These are phyloP conservation scores for Colletotrichum euphorbiae DNA, from an alignment of 2,329 filamentous ascomycete species.

Conservation along the genomic window DNA sequence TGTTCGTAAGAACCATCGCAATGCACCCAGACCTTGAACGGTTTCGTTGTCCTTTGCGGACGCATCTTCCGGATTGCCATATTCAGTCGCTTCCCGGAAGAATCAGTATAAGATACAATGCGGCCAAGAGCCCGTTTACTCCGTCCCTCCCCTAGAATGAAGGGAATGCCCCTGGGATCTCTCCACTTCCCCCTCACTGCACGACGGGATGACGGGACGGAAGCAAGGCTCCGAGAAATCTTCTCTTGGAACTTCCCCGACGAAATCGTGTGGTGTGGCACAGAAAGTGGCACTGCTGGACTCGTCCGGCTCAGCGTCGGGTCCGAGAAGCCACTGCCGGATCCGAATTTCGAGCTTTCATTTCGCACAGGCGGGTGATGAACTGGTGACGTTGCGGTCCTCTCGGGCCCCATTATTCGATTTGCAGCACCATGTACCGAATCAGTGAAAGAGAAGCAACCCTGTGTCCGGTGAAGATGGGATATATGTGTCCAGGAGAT, in stretches of 20 bases:
- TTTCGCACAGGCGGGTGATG: not conserved
- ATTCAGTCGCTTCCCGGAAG: slow-evolving; percentile 35
- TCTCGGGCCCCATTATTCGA: not conserved
- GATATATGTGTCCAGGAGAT: not conserved
- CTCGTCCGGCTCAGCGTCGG: too few species aligned
- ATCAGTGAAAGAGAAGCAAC: not conserved
- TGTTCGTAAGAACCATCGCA: slow-evolving; percentile 13
- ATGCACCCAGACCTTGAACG: slow-evolving; percentile 27
- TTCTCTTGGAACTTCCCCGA: slow-evolving; percentile 5
- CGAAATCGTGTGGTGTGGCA: too few species aligned
- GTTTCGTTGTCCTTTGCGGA: slow-evolving; percentile 50
- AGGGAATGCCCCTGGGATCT: not conserved
- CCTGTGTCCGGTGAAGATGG: slow-evolving; percentile 1
- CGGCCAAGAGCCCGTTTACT: slow-evolving; percentile 9
- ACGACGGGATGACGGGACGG: slow-evolving; percentile 29
- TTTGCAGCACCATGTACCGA: not conserved
- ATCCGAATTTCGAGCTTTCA: too few species aligned
- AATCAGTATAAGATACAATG: slow-evolving; percentile 9
- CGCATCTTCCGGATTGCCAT: slow-evolving; percentile 45
- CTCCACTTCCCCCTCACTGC: slow-evolving; percentile 25
- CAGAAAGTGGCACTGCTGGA: too few species aligned
- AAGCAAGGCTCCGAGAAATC: not conserved
- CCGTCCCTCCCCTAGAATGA: slow-evolving; percentile 11
- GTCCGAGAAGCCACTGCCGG: too few species aligned
- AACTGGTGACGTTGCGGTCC: not conserved